These are phyloP conservation scores for Spizellomyces punctatus DNA, from an alignment of 192 early-diverging fungal species.

Conservation along the genomic window DNA sequence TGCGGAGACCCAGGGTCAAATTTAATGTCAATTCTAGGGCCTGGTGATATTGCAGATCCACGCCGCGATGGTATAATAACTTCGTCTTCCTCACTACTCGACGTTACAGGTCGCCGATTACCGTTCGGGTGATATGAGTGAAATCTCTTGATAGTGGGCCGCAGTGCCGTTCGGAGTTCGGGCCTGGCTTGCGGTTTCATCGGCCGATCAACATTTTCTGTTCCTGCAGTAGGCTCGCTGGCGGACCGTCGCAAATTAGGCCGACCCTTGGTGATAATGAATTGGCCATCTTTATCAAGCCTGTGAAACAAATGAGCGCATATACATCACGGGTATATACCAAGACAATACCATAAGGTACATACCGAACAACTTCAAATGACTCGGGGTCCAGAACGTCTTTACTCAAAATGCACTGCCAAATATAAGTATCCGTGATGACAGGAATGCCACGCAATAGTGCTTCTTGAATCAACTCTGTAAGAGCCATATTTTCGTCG, in stretches of 20 bases:
- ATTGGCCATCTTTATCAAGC: conserved; percentile 25
- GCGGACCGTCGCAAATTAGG: conserved; percentile 25
- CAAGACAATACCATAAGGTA: neutral
- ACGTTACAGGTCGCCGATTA: neutral
- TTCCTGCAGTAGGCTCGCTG: conserved; percentile 20
- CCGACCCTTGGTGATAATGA: conserved; percentile 20
- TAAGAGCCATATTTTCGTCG: neutral
- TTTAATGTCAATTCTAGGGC: no score
- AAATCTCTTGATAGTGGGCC: conserved; percentile 30
- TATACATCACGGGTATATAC: neutral
- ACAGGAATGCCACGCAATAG: conserved; percentile 22
- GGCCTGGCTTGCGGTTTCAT: conserved; percentile 1
- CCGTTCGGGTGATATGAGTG: conserved; percentile 22
- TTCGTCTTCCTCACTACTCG: conserved; percentile 7
- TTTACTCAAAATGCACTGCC: conserved; percentile 33
- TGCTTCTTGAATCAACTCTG: conserved; percentile 31
- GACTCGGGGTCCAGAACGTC: conserved; percentile 9
- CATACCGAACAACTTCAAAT: conserved; percentile 24
- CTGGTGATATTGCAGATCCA: neutral
- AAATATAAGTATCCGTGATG: conserved; percentile 30
- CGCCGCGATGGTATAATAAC: neutral
- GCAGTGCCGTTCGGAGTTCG: conserved; percentile 20
- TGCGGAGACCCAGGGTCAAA: no score
- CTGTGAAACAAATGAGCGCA: neutral
- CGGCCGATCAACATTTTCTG: conserved; percentile 6